Base-by-base conservation (phyloP, 257 asterid species). In the Ajuga chamaepitys region DNA sequence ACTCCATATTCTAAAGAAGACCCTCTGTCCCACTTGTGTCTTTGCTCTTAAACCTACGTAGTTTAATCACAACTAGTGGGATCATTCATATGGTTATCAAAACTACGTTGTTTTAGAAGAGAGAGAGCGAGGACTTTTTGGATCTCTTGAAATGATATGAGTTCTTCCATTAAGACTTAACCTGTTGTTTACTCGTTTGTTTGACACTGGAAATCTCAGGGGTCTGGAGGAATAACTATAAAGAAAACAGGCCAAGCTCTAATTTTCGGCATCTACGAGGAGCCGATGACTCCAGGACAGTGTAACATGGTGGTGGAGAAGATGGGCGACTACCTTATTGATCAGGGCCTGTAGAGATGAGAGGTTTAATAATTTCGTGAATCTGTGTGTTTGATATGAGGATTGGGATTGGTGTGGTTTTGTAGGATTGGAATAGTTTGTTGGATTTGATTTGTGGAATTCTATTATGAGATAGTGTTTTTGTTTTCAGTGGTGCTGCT, bases 251-350 rank as follows among this genome's bases (percentile, higher is more conserved):
- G 53, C 0, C 85, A 81, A 73, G 84, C 88, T 50, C 77, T 85
- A 44, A 78, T 82, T n/a, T 73, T 85, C 30, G 91, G 91, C 1
- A 1, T 82, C 47, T 85, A 82, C 3, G 91, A 82, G 9, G 86
- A 85, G 41, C 91, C 91, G 35, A 78, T 85, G 84, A 82, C 86
- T 58, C 88, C 85, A 10, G 86, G 91, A 12, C 91, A 85, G 78
- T 85, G 91, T 59, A 85, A 85, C 75, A 75, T 85, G 79, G 77
- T 85, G 6, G 88, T 85, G 2, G 88, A 85, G 86, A 85, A 71
- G 84, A 63, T 85, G 66, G 91, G 86, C 13, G 88, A 85, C 73
- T 80, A 85, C 67, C 88, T 85, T 18, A 9, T 80, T 18, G 88
- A 85, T 4, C 88, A 85, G 67, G 86, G 85, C 64, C 76, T 78